Base-by-base conservation (phyloP, 1,284 basidiomycete genomes). In the Mycena sp. region DNA sequence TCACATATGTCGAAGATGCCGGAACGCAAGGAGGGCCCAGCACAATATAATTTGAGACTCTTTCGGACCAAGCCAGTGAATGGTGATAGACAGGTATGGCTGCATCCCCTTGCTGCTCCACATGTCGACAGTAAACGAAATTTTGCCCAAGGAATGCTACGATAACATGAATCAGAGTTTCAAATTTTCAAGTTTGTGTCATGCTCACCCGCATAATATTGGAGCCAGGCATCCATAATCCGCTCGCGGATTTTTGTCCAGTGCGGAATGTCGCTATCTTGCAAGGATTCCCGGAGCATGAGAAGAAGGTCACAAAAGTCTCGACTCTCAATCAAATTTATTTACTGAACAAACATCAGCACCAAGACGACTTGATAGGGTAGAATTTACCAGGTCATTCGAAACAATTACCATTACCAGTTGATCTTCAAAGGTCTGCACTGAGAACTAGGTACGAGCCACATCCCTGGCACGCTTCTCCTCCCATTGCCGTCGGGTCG, bases 311-410 rank as follows among this genome's bases (percentile, higher is more conserved):
- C 32, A 10, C 58, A 12, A 50, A 69, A 67, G 23, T 69, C 63
- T 7, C 28, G 43, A 46, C 56, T 61, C 48, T 69, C 58, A 23
- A 70, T 56, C 17, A 70, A 55, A 59, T 70, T 65, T 19, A 70
- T 43, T 26, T 58, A 64, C 67, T 68, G 54, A 30, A 60, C 35
- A 21, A 44, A 41, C 9, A 56, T 43, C n/a, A 53, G 14, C 37
- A 53, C 9, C 23, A n/a, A 21, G 21, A 6, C 44, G 30, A 12
- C 21, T 43, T 9, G 32, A 43, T 58, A 43, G 48, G n/a, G 9
- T 41, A 37, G 28, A 38, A 43, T 62, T 17, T 46, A 70, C 68
- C 49, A 68, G 55, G 43, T 70, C 60, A 46, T 70, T 64, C 10
- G 61, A 59, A 37, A 67, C 65, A 52, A 68, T 65, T 29, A 68